phyloP scores from a whole-genome alignment of 768 basidiomycete species.

The Serendipita sp. region DNA sequence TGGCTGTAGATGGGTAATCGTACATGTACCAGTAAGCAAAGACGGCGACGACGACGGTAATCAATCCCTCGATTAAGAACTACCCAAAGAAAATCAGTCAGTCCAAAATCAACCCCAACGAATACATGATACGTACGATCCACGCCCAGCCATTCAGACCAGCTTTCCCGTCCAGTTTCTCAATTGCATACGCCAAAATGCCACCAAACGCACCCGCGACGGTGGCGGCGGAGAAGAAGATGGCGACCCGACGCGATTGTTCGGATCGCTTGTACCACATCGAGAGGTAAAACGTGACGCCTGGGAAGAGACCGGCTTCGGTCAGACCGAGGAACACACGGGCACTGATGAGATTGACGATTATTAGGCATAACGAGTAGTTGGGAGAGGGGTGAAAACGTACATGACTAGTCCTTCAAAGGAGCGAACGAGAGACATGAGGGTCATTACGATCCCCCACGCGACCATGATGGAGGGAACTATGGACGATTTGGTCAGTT shows the following conservation, averaged over 20 bases:
- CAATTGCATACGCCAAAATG: constrained; percentile 47
- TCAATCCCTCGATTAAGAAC: constrained; percentile 45
- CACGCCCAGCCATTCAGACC: constrained; percentile 38
- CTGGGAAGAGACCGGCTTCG: constrained; percentile 38
- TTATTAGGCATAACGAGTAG: neutral
- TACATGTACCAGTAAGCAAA: constrained; percentile 52
- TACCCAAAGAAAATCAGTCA: neutral
- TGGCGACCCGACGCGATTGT: constrained; percentile 49
- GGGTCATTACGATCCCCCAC: constrained; percentile 2
- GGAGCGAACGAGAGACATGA: neutral
- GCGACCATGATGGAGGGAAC: constrained; percentile 4
- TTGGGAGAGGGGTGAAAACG: neutral
- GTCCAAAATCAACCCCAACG: neutral
- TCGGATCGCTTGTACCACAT: constrained; percentile 76
- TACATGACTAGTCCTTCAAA: constrained; percentile 3
- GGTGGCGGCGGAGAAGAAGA: constrained; percentile 72
- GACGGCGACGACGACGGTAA: constrained; percentile 43
- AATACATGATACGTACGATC: constrained; percentile 29
- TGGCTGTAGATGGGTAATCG: constrained; percentile 36
- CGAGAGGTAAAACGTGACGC: constrained; percentile 46
- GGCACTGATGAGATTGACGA: neutral
- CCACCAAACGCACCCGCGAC: constrained; percentile 57
- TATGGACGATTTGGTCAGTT: neutral
- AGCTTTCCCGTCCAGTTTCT: constrained; percentile 54
- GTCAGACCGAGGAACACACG: constrained; percentile 34